Evolutionary conservation across 2,329 filamentous ascomycete genomes (phyloP), one percentile per base, ranked within the genome.

Genomic region (Penicillium griseofulvum): DNA sequence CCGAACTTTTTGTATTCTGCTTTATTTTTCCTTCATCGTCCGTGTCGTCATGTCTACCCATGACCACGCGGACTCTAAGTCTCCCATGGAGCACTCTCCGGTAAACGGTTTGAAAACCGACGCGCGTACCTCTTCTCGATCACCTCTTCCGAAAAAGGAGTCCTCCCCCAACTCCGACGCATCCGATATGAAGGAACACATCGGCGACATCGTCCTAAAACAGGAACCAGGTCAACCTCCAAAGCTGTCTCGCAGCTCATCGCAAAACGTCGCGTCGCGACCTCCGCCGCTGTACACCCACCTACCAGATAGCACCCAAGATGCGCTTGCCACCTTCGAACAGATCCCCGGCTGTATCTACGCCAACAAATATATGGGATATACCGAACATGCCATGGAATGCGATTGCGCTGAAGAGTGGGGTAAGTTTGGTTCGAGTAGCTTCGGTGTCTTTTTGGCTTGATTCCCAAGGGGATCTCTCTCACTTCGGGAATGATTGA

Each of bases 361-460:
- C 75, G 91, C 90, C 51, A 91, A 91, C 62, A 97, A 95, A 74
- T 85, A 89, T 63, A 86, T 97, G 77, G 94, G 94, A 49, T 88
- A 88, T 62, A 95, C 94, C 26, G 93, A 97, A 68, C 89, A 92
- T 76, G 93, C 90, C 57, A 81, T 97, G 74, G 94, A 97, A 74
- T 99, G 94, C 76, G 94, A 99, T 72, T 99, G 94, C 76, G 81
- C 83, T 64, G 90, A 96, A 76, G 91, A 97, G 78, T 97, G 90
- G 89, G 88, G 93, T 97, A 87, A 81, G 92, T 71, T 54, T 55
- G 17, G 22, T 29, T 42, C 29, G 36, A 44, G 36, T 53, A 11
- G 48, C 36, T 22, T 33, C 26, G 28, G 24, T 43, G 28, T 36
- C 52, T 37, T 34, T 19, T 17, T n/a, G 16, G 4, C 28, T 11